Base-by-base conservation (phyloP, 257 asterid species). In the Anisodus tanguticus region DNA sequence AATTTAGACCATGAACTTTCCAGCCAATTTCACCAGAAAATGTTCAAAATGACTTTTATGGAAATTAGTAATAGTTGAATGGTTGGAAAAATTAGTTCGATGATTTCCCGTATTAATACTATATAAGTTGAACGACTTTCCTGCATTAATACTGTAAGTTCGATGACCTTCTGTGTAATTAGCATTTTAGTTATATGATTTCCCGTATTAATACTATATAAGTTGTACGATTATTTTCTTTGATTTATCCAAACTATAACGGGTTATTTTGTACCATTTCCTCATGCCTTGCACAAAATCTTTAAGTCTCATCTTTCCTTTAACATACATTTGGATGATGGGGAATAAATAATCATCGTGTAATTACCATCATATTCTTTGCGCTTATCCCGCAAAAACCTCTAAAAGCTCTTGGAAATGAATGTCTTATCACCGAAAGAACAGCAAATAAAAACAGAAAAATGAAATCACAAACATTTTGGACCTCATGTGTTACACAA, bases 371-470 rank as follows among this genome's bases (percentile, higher is more conserved):
- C 43, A 49, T 47, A 74, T 49, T 47, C 2, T 47, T 74, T 15
- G n/a, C 16, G 59, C 39, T 74, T 74, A 74, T 12, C 31, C 17
- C 60, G 80, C 57, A 1, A 49, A 74, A 47, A 74, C 62, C 81
- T 74, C 81, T 3, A 47, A 49, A 26, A 5, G 6, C 45, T 6
- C 9, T 49, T 49, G 22, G 22, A 6, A 76, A 76, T 22, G 39
- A 76, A 51, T 22, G 62, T 11, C 15, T 19, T 45, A 72, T 72
- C 39, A 19, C 45, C 63, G 62, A 76, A 74, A 74, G 6, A 74
- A 22, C 7, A 74, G 81, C 45, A 74, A 74, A 74, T 74, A 74
- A 74, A 74, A 74, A 74, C n/a, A 74, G 45, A 74, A 74, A 74
- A 74, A 74, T 22, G 19, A 22, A 51, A 11, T 22, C 60, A 49